Conservation (phyloP, 345 rosid genomes). For the Citrus sp. region DNA sequence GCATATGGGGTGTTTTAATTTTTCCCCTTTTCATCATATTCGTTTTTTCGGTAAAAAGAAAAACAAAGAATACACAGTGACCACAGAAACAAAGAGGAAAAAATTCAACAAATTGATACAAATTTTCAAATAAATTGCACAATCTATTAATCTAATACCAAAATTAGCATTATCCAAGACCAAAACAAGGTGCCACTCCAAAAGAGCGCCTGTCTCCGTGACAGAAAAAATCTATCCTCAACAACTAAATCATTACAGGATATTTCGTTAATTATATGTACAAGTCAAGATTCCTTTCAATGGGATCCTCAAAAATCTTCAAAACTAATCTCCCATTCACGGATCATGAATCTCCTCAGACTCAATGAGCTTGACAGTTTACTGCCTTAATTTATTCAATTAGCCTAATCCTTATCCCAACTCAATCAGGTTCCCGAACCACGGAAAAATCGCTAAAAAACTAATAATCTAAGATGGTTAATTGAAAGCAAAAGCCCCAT, state of each 20-base stretch:
- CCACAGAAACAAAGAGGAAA: not conserved
- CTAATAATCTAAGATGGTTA: not conserved
- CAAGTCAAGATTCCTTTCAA: not conserved
- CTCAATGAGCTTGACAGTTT: not conserved
- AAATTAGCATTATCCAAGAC: not conserved
- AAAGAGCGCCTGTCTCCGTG: not conserved
- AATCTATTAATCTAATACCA: too few relatives aligned
- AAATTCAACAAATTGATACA: not conserved
- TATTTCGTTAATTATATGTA: not conserved
- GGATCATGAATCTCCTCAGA: not conserved
- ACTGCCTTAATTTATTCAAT: not conserved
- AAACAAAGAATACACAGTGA: not conserved
- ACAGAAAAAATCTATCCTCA: not conserved
- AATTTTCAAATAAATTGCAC: not conserved
- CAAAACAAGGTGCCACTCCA: not conserved
- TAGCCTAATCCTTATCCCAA: not conserved
- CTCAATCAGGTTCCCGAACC: not conserved
- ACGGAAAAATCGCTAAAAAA: not conserved
- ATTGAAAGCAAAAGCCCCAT: not conserved
- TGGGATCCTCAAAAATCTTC: not conserved
- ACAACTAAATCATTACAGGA: not conserved
- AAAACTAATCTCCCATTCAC: not conserved
- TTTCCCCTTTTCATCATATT: not conserved
- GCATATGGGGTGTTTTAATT: not conserved
- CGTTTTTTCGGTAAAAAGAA: not conserved